Evolutionary conservation across 305 asterid species (phyloP).

Genomic region (Striga hermonthica): DNA sequence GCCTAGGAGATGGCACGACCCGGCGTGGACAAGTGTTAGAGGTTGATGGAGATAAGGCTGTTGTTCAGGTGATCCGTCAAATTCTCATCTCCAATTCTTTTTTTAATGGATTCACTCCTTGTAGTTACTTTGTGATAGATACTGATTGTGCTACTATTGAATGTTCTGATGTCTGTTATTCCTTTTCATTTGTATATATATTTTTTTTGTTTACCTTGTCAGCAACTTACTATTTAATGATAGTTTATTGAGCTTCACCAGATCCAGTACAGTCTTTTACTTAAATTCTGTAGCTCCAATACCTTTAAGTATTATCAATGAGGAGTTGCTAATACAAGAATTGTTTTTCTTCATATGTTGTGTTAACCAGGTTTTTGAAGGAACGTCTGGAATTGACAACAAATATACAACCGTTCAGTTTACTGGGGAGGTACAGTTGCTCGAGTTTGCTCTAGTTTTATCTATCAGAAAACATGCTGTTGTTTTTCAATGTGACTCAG

Average conservation of each 20-base stretch:
- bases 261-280: slow-evolving; percentile 4
- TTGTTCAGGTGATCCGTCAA: not conserved
- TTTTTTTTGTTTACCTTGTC: not conserved
- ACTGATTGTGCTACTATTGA: slow-evolving; percentile 10
- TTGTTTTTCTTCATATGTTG: slow-evolving; percentile 21
- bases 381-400: slow-evolving; percentile 98
- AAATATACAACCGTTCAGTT: slow-evolving; percentile 95
- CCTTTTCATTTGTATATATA: not conserved
- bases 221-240: not conserved
- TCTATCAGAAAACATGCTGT: slow-evolving; percentile 22
- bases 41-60: too few species aligned
- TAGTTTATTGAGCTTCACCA: slow-evolving; percentile 18
- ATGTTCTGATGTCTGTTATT: not conserved
- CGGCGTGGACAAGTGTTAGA: too few species aligned
- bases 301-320: slow-evolving; percentile 14
- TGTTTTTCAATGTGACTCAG: slow-evolving; percentile 13
- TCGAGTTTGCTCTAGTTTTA: slow-evolving; percentile 17
- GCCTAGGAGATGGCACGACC: too few species aligned
- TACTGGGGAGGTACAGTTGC: slow-evolving; percentile 81
- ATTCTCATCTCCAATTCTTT: not conserved
- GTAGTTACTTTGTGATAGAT: slow-evolving; percentile 7
- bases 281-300: slow-evolving; percentile 1
- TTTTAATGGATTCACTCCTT: slow-evolving; percentile 17
- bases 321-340: slow-evolving; percentile 14
- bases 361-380: slow-evolving; percentile 79